Conservation (phyloP, 257 asterid species). For the Petunia secreta region DNA sequence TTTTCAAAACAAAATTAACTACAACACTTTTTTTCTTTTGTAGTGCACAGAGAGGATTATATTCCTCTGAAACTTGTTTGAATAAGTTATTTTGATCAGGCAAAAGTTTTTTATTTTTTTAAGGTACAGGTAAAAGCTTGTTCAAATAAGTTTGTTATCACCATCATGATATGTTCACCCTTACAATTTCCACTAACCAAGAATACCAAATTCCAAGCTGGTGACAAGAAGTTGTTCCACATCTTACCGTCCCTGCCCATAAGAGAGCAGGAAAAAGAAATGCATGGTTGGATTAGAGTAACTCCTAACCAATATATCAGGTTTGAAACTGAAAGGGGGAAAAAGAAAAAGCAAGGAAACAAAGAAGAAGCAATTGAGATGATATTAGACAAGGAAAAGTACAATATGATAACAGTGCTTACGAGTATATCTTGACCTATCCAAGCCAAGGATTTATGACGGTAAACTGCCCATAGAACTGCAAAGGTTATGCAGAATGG, state of each 20-base stretch:
- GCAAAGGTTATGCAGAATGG: slow-evolving; percentile 94
- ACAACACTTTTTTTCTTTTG: background rate
- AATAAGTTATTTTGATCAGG: background rate
- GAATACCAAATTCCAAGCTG: background rate
- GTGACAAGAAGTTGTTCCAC: slow-evolving; percentile 17
- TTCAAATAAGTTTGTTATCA: background rate
- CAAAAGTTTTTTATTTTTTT: no score
- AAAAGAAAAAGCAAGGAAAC: background rate
- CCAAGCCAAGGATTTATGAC: slow-evolving; percentile 86
- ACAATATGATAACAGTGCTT: slow-evolving; percentile 35
- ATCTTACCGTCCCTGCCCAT: slow-evolving; percentile 1
- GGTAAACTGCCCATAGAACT: slow-evolving; percentile 87
- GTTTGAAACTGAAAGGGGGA: background rate
- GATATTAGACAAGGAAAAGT: background rate
- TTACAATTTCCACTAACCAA: slow-evolving; percentile 6
- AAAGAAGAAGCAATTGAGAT: background rate
- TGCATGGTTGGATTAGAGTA: background rate
- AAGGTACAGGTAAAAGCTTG: background rate
- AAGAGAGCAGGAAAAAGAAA: slow-evolving; percentile 5
- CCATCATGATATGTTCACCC: background rate
- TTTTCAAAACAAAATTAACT: background rate
- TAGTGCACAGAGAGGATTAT: background rate
- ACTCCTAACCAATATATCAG: background rate
- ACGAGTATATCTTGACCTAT: slow-evolving; percentile 99
- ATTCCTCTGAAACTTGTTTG: background rate